A percentile compares a stretch with the other conserved stretches of the same genome.
Evolutionary conservation across 2,329 filamentous ascomycete genomes (phyloP).

Genomic region (Epichloe gansuensis): DNA sequence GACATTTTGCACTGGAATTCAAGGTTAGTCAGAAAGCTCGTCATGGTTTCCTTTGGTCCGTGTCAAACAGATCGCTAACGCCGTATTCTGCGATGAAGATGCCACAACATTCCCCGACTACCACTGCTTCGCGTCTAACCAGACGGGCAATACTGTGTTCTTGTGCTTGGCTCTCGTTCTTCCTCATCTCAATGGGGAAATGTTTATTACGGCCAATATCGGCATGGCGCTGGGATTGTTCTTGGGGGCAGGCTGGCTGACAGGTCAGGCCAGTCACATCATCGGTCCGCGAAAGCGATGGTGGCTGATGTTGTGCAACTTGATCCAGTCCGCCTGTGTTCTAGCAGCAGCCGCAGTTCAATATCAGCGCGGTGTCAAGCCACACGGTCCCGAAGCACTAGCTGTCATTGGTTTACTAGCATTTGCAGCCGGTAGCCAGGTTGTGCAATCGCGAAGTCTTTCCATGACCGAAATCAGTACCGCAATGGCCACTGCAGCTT

Average conservation of each 20-base stretch:
- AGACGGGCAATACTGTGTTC: constrained; percentile 54
- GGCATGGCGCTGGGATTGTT: constrained; percentile 43
- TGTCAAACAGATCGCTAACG: not conserved
- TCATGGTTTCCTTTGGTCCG: not conserved
- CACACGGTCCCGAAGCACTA: constrained; percentile 26
- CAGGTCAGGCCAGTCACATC: constrained; percentile 43
- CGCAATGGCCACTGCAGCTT: constrained; percentile 52
- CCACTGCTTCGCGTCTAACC: constrained; percentile 51
- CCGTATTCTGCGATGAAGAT: constrained; percentile 22
- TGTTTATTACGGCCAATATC: constrained; percentile 42
- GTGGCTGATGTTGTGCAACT: constrained; percentile 42
- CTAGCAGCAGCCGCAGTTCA: constrained; percentile 39
- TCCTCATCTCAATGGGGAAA: constrained; percentile 32
- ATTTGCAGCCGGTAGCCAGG: constrained; percentile 44
- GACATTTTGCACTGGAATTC: constrained; percentile 39
- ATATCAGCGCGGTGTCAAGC: constrained; percentile 24
- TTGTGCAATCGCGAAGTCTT: constrained; percentile 43
- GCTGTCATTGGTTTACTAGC: constrained; percentile 39
- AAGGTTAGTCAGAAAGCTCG: constrained; percentile 22
- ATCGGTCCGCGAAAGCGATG: constrained; percentile 36
- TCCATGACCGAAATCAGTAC: constrained; percentile 50
- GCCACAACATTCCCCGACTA: constrained; percentile 49
- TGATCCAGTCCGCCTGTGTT: constrained; percentile 43
- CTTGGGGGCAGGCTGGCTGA: constrained; percentile 39
- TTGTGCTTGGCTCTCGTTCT: constrained; percentile 39